Evolutionary conservation across 441 rosid genomes (phyloP), one percentile per base, ranked within the genome.

Genomic region (Pelargonium cotyledonis): DNA sequence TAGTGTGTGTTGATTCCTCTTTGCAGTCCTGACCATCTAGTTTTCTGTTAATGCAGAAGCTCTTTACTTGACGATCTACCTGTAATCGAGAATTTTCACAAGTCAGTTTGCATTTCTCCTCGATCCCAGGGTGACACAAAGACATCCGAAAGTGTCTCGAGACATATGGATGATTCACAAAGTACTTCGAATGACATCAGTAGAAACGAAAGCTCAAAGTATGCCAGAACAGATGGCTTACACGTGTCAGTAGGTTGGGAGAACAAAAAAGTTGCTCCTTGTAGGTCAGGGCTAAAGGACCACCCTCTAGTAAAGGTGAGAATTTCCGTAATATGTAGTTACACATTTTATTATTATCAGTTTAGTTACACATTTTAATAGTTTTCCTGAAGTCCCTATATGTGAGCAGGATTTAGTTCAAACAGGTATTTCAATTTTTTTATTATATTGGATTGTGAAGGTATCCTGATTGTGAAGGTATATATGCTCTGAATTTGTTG

Each of bases 21-120:
- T 14, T 49, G 15, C 14, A 35, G 57, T 14, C 57, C 57, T 51
- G 57, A 51, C 57, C 6, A 12, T 19, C 57, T 51, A 51, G 57
- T 51, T n/a, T 51, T 51, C 19, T 51, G 18, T 51, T 51, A 15
- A 51, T 51, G 57, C 57, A 51, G 57, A 15, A 51, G 57, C n/a
- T 51, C 57, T n/a, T 51, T 51, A 51, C 57, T 51, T 51, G 16
- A 51, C 7, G 57, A 51, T 51, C 57, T 51, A 51, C 57, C 57
- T 51, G 57, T 14, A 51, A n/a, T 12, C 18, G 57, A 51, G 15
- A 51, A 15, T 15, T 51, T 51, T 15, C 19, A 51, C 16, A 51
- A 51, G 15, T n/a, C 57, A 51, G 57, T 51, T 51, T 51, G 57
- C 18, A n/a, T 51, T 51, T 51, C 57, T 51, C 57, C 57, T 15